Base-by-base conservation (phyloP, 129 eudicot genomes). In the Arctium lappa region DNA sequence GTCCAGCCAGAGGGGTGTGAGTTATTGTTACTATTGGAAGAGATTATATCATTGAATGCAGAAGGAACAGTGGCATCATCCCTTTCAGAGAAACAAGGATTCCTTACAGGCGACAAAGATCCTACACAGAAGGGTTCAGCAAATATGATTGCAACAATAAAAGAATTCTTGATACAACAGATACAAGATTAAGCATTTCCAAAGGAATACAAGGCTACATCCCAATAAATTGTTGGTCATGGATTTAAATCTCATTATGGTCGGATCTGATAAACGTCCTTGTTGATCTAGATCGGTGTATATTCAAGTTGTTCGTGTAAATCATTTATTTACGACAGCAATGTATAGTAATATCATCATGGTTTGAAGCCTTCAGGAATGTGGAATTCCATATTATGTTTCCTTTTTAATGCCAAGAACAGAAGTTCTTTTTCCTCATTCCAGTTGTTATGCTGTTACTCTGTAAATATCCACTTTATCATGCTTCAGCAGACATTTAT, bases 11-110 rank as follows among this genome's bases (percentile, higher is more conserved):
- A 87, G 73, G 33, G 27, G 5, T 38, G 70, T 27, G 73, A 86
- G 12, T 81, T 68, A 68, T 75, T 76, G 69, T 81, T 87, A 72
- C 86, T 88, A 78, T 89, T 86, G 48, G 97, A 90, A 88, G 97
- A 87, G 73, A 89, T 91, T 75, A 90, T 94, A 81, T 90, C 97
- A 83, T 93, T 86, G 84, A 95, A 88, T 11, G 96, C 97, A 15
- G 92, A 88, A 62, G 94, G 84, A 15, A 80, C 81, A 39, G 65
- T 83, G 69, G 89, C 91, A 79, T 88, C 90, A 56, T 40, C 91
- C 75, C 80, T 70, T 74, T 90, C 93, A 71, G 84, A 81, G 66
- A 86, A 86, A 77, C 88, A 79, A 79, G 87, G 73, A 56, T 74
- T 80, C 40, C 94, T 83, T 75, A 56, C 72, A 46, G 97, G 97